Evolutionary conservation across 257 asterid genomes (phyloP).

Genomic region (Forsythia suspensa): DNA sequence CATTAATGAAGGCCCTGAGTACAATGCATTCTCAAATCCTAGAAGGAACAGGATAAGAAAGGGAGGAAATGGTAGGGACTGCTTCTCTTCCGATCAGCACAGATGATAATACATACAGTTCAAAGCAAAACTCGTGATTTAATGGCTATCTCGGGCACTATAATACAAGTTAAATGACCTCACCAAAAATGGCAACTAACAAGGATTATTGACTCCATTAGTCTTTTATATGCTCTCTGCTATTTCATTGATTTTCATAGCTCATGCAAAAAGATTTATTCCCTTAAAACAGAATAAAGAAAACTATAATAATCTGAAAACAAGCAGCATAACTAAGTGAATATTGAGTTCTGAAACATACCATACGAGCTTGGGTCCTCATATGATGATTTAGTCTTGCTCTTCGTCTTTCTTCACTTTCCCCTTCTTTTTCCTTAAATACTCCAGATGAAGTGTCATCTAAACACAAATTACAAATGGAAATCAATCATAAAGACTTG

Average conservation of each 20-base stretch:
- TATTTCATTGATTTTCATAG: conserved; percentile 11
- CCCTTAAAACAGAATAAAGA: not conserved
- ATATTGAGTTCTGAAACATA: conserved; percentile 25
- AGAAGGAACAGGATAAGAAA: not conserved
- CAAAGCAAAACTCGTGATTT: not conserved
- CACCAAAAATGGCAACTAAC: conserved; percentile 13
- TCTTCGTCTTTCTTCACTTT: conserved; percentile 75
- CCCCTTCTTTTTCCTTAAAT: conserved; percentile 76
- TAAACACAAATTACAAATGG: conserved; percentile 32
- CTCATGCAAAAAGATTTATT: not conserved
- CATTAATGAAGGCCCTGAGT: conserved; percentile 1
- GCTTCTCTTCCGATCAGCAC: conserved; percentile 9
- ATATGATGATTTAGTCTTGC: conserved; percentile 67
- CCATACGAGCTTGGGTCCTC: conserved; percentile 80
- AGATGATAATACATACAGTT: not conserved
- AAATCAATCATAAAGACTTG: conserved; percentile 4
- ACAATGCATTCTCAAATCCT: not conserved
- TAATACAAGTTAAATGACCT: not conserved
- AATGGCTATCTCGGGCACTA: not conserved
- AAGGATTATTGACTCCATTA: not conserved
- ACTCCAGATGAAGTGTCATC: conserved; percentile 65
- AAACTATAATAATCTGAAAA: not conserved
- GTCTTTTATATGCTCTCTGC: not conserved
- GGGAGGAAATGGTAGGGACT: conserved; percentile 10
- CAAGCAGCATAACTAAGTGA: not conserved